A percentile compares a stretch with the other conserved stretches of the same genome.
phyloP scores from a whole-genome alignment of 1,139 yeast genomes.

The Blastobotrys illinoisensis region DNA sequence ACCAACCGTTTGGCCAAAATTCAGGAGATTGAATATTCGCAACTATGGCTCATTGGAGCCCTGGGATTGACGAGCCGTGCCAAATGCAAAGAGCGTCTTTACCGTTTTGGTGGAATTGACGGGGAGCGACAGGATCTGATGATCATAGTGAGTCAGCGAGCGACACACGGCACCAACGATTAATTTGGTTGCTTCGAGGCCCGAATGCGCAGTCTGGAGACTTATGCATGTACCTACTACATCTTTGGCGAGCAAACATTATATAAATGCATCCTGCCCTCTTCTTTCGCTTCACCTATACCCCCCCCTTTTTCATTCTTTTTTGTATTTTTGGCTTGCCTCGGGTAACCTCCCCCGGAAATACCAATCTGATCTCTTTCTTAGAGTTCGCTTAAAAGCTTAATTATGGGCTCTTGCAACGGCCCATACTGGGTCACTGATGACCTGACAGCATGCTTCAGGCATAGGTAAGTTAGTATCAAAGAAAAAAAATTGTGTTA shows the following conservation, averaged over 20 bases:
- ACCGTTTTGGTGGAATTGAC: not conserved
- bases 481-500: too few species aligned
- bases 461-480: slow-evolving; percentile 25
- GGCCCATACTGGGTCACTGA: slow-evolving; percentile 26
- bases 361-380: not conserved
- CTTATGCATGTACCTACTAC: not conserved
- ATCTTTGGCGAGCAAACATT: not conserved
- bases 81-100: not conserved
- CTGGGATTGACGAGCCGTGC: not conserved
- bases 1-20: not conserved
- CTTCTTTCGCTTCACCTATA: not conserved
- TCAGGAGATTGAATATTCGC: not conserved
- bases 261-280: not conserved
- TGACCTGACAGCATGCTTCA: slow-evolving; percentile 24
- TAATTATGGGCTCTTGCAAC: slow-evolving; percentile 12
- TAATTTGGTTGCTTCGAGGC: not conserved
- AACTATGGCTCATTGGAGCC: too few species aligned
- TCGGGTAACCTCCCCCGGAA: not conserved
- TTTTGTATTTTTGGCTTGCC: not conserved
- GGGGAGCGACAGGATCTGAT: not conserved
- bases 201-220: not conserved
- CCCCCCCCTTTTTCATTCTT: not conserved
- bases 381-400: not conserved
- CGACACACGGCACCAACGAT: not conserved
- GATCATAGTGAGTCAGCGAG: not conserved